A percentile compares a stretch with the other conserved stretches of the same genome.
phyloP scores from a whole-genome alignment of 768 basidiomycete genomes.

The Hortiboletus flavorubellus region DNA sequence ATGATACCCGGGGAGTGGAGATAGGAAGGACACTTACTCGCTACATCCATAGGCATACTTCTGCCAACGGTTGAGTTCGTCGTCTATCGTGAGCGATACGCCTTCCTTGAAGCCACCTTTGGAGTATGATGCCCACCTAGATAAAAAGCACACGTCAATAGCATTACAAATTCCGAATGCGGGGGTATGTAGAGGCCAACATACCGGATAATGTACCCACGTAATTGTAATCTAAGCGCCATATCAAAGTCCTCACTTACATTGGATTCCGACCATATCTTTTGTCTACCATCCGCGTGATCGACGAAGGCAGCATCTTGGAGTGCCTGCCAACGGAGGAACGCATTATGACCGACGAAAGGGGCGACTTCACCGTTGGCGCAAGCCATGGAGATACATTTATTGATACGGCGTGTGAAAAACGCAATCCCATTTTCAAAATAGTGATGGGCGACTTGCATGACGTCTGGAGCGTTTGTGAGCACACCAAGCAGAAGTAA shows the following conservation, averaged over 20 bases:
- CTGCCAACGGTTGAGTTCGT: constrained; percentile 91
- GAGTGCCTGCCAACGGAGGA: constrained; percentile 84
- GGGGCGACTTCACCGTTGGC: constrained; percentile 77
- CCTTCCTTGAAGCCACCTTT: constrained; percentile 89
- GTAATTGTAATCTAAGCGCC: constrained; percentile 53
- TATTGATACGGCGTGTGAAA: constrained; percentile 86
- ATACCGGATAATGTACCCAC: constrained; percentile 68
- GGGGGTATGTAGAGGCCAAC: neutral
- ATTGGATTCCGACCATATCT: constrained; percentile 65
- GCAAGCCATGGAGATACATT: constrained; percentile 73
- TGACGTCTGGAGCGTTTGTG: constrained; percentile 55
- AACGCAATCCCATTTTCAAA: constrained; percentile 89
- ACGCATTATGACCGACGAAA: constrained; percentile 87
- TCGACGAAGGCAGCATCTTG: constrained; percentile 84
- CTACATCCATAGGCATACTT: constrained; percentile 74
- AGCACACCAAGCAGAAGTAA: neutral
- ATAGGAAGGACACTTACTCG: constrained; percentile 42
- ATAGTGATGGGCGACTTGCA: constrained; percentile 87
- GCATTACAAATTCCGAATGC: neutral
- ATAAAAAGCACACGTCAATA: neutral
- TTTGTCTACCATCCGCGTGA: constrained; percentile 51
- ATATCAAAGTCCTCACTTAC: constrained; percentile 73
- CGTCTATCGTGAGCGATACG: constrained; percentile 83
- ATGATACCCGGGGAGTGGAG: neutral
- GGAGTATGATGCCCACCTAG: constrained; percentile 75